A percentile compares a stretch with the other conserved stretches of the same genome.
Evolutionary conservation across 805 yeast species (phyloP).

Genomic region (Jamesozyma spencerorum): DNA sequence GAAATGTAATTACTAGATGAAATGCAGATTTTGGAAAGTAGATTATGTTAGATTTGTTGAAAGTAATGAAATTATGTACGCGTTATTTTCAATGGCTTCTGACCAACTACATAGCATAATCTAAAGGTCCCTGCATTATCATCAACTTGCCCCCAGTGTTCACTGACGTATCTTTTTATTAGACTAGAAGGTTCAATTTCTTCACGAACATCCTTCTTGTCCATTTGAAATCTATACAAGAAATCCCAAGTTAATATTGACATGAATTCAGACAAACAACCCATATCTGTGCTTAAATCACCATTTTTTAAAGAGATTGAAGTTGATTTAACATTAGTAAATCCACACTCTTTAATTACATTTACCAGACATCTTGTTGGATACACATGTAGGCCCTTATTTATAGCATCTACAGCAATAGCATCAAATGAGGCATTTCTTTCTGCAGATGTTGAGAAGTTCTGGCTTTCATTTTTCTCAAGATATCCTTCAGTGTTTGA

Average conservation of each 20-base stretch:
- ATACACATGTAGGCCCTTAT: constrained; percentile 19
- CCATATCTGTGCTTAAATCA: constrained; percentile 24
- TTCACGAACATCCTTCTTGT: constrained; percentile 9
- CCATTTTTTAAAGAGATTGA: constrained; percentile 22
- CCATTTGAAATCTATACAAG: constrained; percentile 12
- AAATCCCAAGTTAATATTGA: constrained; percentile 15
- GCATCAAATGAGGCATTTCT: constrained; percentile 17
- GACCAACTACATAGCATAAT: constrained; percentile 20
- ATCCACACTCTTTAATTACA: constrained; percentile 23
- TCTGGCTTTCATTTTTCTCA: background rate
- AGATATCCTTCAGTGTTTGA: constrained; percentile 8
- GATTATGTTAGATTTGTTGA: too few relatives aligned
- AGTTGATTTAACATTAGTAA: constrained; percentile 22
- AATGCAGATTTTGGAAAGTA: too few relatives aligned
- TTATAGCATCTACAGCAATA: constrained; percentile 21
- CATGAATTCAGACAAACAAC: constrained; percentile 22
- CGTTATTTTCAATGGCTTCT: constrained; percentile 16
- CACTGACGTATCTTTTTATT: constrained; percentile 20
- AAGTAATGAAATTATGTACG: background rate
- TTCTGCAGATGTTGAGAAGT: constrained; percentile 15
- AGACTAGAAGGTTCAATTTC: constrained; percentile 16
- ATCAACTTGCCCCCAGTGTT: constrained; percentile 23
- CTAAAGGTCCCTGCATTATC: constrained; percentile 22
- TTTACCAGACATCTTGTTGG: constrained; percentile 23
- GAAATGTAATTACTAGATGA: background rate